Conservation (phyloP, 116 monocot genomes). For the Thalassia testudinum region DNA sequence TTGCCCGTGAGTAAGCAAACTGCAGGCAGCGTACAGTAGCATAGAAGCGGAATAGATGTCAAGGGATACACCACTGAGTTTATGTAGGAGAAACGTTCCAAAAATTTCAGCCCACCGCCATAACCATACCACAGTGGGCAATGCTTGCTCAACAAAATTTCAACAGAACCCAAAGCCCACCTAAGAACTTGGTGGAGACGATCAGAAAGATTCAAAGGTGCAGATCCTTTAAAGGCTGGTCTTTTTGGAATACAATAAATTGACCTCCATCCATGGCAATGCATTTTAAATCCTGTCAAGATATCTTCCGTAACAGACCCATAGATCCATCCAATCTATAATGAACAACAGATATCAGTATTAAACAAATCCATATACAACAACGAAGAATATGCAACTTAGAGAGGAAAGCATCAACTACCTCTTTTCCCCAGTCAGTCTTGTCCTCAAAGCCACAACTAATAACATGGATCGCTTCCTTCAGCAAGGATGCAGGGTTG, state of each 20-base stretch:
- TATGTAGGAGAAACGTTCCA: constrained; percentile 86
- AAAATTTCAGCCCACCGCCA: constrained; percentile 71
- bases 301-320: constrained; percentile 94
- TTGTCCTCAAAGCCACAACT: constrained; percentile 97
- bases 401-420: constrained; percentile 4
- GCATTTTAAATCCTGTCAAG: constrained; percentile 95
- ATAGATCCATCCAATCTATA: constrained; percentile 88
- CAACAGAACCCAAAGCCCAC: constrained; percentile 94
- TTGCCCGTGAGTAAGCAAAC: constrained; percentile 87
- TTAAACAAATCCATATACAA: background rate
- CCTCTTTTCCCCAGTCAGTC: constrained; percentile 97
- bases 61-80: constrained; percentile 83
- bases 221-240: constrained; percentile 73
- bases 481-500: constrained; percentile 76
- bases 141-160: constrained; percentile 84
- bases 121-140: constrained; percentile 95
- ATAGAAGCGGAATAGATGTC: constrained; percentile 81
- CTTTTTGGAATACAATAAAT: constrained; percentile 67
- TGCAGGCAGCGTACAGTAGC: constrained; percentile 87
- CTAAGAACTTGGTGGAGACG: constrained; percentile 91
- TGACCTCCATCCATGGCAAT: constrained; percentile 78
- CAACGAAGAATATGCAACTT: background rate
- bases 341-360: background rate
- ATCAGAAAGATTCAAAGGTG: constrained; percentile 91
- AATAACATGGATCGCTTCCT: constrained; percentile 97